Conservation (phyloP, 2,329 filamentous ascomycete species). For the Didymella keratinophila region DNA sequence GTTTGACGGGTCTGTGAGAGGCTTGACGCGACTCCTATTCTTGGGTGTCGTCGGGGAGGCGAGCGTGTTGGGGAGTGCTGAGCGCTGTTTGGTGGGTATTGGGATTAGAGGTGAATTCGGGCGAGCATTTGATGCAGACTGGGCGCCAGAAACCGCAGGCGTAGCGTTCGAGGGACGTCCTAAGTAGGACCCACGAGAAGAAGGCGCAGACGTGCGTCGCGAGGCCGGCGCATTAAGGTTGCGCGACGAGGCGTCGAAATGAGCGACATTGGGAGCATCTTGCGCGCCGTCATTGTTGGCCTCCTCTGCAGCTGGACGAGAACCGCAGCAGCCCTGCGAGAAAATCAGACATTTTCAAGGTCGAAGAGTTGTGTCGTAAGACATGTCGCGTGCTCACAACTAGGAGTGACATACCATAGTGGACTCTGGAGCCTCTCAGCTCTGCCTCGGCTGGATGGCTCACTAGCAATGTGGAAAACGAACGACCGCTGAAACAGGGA, state of each 20-base stretch:
- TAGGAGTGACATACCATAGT: constrained; percentile 18
- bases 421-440: constrained; percentile 14
- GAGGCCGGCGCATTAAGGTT: constrained; percentile 31
- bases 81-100: constrained; percentile 37
- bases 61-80: constrained; percentile 40
- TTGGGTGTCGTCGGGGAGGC: constrained; percentile 28
- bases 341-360: neutral
- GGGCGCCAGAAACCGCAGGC: constrained; percentile 6
- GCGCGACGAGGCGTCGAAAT: constrained; percentile 25
- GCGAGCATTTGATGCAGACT: constrained; percentile 21
- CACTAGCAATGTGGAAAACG: constrained; percentile 12
- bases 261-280: constrained; percentile 14
- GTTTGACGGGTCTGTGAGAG: constrained; percentile 31
- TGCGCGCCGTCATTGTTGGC: constrained; percentile 9
- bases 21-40: constrained; percentile 28
- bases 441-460: constrained; percentile 9
- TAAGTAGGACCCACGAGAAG: constrained; percentile 10
- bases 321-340: constrained; percentile 27
- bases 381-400: constrained; percentile 16
- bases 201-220: constrained; percentile 11
- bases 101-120: constrained; percentile 40
- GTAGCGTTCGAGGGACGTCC: constrained; percentile 4
- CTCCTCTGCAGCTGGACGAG: constrained; percentile 9
- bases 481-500: constrained; percentile 4
- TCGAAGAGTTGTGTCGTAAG: neutral